Conservation (phyloP, 1,284 basidiomycete genomes). For the Filobasidium uniguttulatum region DNA sequence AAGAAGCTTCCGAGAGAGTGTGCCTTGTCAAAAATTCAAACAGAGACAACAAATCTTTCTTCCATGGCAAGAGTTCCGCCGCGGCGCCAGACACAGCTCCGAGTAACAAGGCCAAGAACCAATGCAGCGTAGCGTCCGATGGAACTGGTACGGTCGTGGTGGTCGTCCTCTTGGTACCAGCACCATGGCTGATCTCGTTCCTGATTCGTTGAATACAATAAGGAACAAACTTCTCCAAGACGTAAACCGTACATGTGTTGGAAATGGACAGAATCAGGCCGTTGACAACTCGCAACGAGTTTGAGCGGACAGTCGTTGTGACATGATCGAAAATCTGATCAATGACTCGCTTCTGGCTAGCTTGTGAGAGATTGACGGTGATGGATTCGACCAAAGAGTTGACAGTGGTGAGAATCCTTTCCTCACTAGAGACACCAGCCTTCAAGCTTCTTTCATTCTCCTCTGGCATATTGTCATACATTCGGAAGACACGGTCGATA, state of each 20-base stretch:
- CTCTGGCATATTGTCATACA: conserved; percentile 87
- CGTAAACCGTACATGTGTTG: conserved; percentile 49
- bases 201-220: conserved; percentile 66
- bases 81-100: neutral
- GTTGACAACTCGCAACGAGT: conserved; percentile 74
- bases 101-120: conserved; percentile 42
- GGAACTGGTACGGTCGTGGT: conserved; percentile 66
- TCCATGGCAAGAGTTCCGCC: neutral
- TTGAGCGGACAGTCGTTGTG: conserved; percentile 68
- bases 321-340: conserved; percentile 69
- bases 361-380: conserved; percentile 72
- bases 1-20: conserved; percentile 81
- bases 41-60: conserved; percentile 51
- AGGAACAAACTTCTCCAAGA: conserved; percentile 64
- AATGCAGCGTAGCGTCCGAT: conserved; percentile 85
- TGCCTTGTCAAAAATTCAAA: conserved; percentile 57
- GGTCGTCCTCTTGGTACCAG: conserved; percentile 80
- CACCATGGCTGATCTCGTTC: conserved; percentile 76
- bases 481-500: conserved; percentile 66
- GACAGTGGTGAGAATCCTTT: conserved; percentile 26
- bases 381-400: conserved; percentile 62
- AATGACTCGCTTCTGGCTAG: conserved; percentile 69
- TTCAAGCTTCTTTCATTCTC: conserved; percentile 50
- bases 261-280: conserved; percentile 58
- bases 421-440: conserved; percentile 34